Conservation (phyloP, 139 green algal genomes). For the Gonium pectorale region DNA sequence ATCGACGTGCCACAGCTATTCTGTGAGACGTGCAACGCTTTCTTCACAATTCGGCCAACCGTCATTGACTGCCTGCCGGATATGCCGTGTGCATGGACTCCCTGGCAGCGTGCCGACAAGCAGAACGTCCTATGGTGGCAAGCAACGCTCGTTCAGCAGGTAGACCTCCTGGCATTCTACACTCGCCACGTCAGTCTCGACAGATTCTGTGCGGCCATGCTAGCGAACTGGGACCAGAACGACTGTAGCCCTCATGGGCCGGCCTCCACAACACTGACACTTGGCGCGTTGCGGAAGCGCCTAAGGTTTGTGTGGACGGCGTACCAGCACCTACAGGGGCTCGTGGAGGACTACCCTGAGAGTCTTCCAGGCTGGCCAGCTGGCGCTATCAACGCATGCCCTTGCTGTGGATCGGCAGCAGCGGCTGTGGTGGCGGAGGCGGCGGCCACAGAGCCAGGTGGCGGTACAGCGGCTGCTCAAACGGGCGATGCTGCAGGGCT, state of each 20-base stretch:
- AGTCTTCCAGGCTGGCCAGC: background rate
- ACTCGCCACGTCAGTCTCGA: background rate
- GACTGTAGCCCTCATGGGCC: background rate
- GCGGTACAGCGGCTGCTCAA: no score
- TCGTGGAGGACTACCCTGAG: background rate
- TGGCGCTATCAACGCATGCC: no score
- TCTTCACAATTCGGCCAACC: background rate
- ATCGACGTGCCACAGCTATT: background rate
- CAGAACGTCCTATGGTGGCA: background rate
- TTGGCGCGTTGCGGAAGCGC: background rate
- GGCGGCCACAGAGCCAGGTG: no score
- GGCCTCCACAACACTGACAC: background rate
- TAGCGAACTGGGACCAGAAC: background rate
- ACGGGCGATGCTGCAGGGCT: no score
- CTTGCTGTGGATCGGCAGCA: no score
- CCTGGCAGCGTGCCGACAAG: background rate
- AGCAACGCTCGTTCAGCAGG: background rate
- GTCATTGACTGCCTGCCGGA: slow-evolving; percentile 1
- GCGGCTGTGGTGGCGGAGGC: no score
- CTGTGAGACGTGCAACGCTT: background rate
- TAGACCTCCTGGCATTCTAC: background rate
- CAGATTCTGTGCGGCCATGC: background rate
- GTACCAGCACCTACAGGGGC: background rate
- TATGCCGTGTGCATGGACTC: background rate
- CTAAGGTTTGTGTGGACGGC: background rate